These are phyloP conservation scores for Hymenoscyphus fraxineus DNA, from an alignment of 2,329 filamentous ascomycete genomes.

Conservation along the genomic window DNA sequence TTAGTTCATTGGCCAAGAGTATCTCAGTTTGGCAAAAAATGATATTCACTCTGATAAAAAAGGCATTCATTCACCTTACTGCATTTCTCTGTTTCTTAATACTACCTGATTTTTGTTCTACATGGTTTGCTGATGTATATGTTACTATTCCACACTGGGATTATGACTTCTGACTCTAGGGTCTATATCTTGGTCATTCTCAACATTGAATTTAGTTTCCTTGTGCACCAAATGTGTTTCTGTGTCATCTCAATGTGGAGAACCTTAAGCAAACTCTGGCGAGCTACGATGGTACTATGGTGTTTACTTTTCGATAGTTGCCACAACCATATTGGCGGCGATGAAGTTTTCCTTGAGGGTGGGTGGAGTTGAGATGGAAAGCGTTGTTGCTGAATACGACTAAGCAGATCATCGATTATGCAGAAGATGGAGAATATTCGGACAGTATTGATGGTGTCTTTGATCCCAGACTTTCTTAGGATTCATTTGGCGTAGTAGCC, in stretches of 20 bases:
- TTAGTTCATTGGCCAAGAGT: too few species aligned
- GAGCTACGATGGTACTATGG: not conserved
- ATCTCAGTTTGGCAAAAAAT: too few species aligned
- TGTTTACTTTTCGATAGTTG: conserved; percentile 9
- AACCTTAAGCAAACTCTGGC: not conserved
- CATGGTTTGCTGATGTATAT: too few species aligned
- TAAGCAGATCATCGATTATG: not conserved
- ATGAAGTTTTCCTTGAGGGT: conserved; percentile 7
- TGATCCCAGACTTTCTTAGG: not conserved
- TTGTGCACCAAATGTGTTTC: not conserved
- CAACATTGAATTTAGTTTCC: not conserved
- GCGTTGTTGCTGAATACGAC: not conserved
- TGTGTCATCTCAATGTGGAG: not conserved
- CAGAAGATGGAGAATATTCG: not conserved
- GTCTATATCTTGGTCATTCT: not conserved
- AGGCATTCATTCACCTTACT: too few species aligned
- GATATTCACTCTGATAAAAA: too few species aligned
- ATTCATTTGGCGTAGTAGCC: not conserved
- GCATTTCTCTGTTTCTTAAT: too few species aligned
- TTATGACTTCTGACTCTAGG: too few species aligned
- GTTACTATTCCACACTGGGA: too few species aligned
- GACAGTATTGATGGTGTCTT: not conserved
- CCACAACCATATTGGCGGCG: conserved; percentile 12
- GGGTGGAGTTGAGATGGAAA: conserved; percentile 5
- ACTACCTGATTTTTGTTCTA: too few species aligned